phyloP scores from a whole-genome alignment of 805 yeast species.

The Candida germanica region DNA sequence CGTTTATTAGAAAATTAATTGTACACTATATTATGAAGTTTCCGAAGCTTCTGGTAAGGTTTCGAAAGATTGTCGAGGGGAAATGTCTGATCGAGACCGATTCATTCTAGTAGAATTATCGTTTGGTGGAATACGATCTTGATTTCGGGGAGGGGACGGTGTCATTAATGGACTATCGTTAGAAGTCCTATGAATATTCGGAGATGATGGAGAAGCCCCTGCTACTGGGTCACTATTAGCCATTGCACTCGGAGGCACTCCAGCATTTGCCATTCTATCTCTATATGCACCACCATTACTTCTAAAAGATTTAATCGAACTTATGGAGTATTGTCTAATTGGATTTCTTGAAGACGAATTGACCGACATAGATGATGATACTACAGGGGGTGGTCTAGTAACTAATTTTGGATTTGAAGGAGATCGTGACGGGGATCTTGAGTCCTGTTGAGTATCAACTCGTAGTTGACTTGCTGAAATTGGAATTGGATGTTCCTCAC shows the following conservation, averaged over 20 bases:
- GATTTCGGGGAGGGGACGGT: not conserved
- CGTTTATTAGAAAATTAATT: no score
- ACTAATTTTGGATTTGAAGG: no score
- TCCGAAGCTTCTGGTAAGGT: not conserved
- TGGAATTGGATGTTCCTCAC: not conserved
- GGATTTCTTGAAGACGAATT: not conserved
- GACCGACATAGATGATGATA: conserved; percentile 1
- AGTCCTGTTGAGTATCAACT: no score
- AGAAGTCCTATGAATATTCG: no score
- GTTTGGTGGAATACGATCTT: not conserved
- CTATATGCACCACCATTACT: conserved; percentile 5
- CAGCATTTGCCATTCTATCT: conserved; percentile 15
- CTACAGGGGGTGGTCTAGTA: not conserved
- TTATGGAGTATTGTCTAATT: conserved; percentile 10
- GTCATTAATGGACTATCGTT: no score
- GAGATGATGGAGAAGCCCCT: conserved; percentile 11
- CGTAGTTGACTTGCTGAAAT: not conserved
- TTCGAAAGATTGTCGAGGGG: conserved; percentile 3
- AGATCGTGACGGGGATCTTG: not conserved
- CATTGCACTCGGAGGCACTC: conserved; percentile 14
- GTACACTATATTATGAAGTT: no score
- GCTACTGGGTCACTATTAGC: conserved; percentile 17
- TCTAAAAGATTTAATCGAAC: conserved; percentile 11
- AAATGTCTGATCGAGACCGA: not conserved
- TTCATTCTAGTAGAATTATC: not conserved